Conservation (phyloP, 2,329 filamentous ascomycete species). For the Paecilomyces dactylethromorphus region DNA sequence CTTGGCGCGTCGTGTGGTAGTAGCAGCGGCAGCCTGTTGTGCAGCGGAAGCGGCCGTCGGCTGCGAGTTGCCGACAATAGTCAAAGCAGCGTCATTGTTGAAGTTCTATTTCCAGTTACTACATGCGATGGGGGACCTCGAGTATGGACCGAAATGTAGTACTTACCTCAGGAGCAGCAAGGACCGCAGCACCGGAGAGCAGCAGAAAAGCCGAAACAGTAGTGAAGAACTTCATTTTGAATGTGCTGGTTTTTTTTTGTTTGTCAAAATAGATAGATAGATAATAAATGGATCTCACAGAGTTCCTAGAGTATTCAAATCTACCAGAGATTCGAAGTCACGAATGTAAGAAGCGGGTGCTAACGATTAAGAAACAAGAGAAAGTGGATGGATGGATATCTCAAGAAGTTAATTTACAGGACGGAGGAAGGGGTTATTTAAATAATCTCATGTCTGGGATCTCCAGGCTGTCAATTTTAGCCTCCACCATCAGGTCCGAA, state of each 20-base stretch:
- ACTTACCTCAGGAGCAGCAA: background rate
- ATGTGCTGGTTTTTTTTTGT: background rate
- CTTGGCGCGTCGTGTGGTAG: too few relatives aligned
- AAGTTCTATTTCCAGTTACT: background rate
- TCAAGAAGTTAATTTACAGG: background rate
- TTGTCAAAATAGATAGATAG: background rate
- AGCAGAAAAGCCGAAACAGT: background rate
- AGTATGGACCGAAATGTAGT: background rate
- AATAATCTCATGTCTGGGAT: background rate
- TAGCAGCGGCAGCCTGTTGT: too few relatives aligned
- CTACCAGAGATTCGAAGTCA: background rate
- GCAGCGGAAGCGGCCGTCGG: background rate
- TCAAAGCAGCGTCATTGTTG: background rate
- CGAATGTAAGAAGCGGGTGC: background rate
- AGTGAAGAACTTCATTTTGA: background rate
- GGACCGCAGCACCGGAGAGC: background rate
- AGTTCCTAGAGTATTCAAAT: background rate
- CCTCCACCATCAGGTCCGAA: background rate
- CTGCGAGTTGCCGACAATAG: background rate
- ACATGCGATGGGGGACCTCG: background rate
- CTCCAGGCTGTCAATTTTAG: background rate
- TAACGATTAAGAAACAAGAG: background rate
- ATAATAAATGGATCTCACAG: background rate
- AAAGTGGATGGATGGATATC: background rate
- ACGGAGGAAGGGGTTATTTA: background rate